These are phyloP conservation scores for Wickerhamiella nectarea DNA, from an alignment of 805 yeast genomes.

Conservation along the genomic window DNA sequence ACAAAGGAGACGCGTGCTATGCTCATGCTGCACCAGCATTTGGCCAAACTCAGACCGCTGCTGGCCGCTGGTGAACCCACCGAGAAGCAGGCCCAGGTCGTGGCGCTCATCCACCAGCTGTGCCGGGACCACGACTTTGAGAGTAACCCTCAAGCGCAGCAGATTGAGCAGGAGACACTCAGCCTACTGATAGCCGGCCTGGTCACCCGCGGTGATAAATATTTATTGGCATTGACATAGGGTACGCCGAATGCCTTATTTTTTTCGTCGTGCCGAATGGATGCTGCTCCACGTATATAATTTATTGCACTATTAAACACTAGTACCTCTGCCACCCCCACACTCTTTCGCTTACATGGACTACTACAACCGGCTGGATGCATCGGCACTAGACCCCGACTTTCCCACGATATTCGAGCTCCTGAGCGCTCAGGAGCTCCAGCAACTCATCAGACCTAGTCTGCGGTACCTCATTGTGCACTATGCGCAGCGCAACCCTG, in stretches of 20 bases:
- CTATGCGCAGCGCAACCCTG: constrained; percentile 68
- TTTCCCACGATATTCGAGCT: constrained; percentile 84
- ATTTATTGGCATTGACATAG: neutral
- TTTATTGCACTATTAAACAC: no score
- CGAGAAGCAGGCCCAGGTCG: constrained; percentile 7
- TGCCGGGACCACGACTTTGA: constrained; percentile 10
- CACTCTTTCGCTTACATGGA: constrained; percentile 36
- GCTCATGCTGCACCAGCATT: constrained; percentile 8
- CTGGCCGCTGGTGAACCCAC: neutral
- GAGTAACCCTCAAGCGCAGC: neutral
- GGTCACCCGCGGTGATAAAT: constrained; percentile 19
- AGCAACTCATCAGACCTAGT: constrained; percentile 67
- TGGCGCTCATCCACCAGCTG: constrained; percentile 10
- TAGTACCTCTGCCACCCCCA: neutral
- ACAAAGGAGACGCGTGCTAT: constrained; percentile 11
- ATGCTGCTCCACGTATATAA: no score
- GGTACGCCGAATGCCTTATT: neutral
- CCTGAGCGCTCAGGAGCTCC: constrained; percentile 67
- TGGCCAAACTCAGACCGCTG: neutral
- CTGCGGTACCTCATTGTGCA: constrained; percentile 65
- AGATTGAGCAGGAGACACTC: constrained; percentile 10
- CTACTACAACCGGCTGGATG: constrained; percentile 65
- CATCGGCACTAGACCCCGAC: constrained; percentile 57
- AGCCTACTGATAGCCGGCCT: constrained; percentile 13
- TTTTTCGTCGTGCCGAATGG: no score